Evolutionary conservation across 495 filamentous ascomycete species (phyloP).

Genomic region (Venustampulla echinocandica): DNA sequence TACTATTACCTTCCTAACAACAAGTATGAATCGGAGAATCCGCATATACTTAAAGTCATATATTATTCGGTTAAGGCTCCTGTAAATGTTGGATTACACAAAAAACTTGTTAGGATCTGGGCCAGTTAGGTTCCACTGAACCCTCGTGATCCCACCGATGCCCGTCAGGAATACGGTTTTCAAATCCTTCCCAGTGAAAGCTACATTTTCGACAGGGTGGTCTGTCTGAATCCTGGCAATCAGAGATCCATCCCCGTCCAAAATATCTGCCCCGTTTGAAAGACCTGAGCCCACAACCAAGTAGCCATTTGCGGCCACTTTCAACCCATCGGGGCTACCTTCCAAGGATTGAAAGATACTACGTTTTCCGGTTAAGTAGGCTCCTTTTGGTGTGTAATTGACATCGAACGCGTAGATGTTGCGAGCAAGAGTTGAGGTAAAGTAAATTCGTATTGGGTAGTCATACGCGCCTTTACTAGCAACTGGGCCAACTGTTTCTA

Average conservation of each 20-base stretch:
- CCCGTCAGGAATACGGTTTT: slow-evolving; percentile 25
- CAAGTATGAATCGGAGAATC: too few relatives aligned
- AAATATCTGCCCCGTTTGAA: slow-evolving; percentile 4
- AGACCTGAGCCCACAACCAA: slow-evolving; percentile 4
- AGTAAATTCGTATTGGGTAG: slow-evolving; percentile 3
- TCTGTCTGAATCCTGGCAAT: slow-evolving; percentile 27
- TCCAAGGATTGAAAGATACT: slow-evolving; percentile 21
- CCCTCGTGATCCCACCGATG: slow-evolving; percentile 22
- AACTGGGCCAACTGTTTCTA: slow-evolving; percentile 17
- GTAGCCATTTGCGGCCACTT: slow-evolving; percentile 25
- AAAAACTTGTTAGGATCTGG: slow-evolving; percentile 2
- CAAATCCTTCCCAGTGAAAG: slow-evolving; percentile 23
- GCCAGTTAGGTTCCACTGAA: slow-evolving; percentile 27
- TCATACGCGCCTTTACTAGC: neutral
- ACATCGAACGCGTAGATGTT: slow-evolving; percentile 29
- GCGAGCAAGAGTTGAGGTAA: slow-evolving; percentile 8
- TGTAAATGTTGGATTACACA: too few relatives aligned
- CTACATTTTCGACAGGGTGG: slow-evolving; percentile 28
- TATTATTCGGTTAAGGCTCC: too few relatives aligned
- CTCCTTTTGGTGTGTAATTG: slow-evolving; percentile 10
- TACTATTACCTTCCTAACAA: too few relatives aligned
- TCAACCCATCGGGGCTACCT: slow-evolving; percentile 26
- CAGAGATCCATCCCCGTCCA: slow-evolving; percentile 6
- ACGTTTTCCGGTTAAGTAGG: slow-evolving; percentile 22
- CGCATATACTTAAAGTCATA: too few relatives aligned